Base-by-base conservation (phyloP, 345 rosid species). In the Microthlaspi erraticum region DNA sequence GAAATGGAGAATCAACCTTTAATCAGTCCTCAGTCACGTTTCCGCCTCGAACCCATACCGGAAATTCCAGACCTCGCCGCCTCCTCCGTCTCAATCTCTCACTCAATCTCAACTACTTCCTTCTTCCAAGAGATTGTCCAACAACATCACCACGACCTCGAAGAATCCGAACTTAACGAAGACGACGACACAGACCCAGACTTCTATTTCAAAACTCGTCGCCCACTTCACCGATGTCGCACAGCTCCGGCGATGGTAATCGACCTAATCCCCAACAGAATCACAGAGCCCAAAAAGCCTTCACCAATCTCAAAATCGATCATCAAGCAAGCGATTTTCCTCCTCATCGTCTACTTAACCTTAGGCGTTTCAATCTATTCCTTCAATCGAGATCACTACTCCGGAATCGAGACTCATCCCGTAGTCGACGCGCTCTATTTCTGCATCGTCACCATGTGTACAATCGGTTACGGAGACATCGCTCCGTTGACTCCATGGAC, bases 171-270 rank as follows among this genome's bases (percentile, higher is more conserved):
- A 41, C 38, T 10, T 9, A 11, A 58, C 6, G 10, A 50, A 6
- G 34, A 60, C 5, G 33, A 53, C 9, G 12, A 19, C 39, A 53
- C 26, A 26, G 68, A 67, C 49, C 54, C 41, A 12, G 64, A 67
- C 10, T 55, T 26, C 4, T 62, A 64, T 9, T 14, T 73, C 46
- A 32, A 14, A 0, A 48, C 18, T 6, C 82, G 71, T 4, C 71
- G 83, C 10, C 64, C 90, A 14, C 92, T 93, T 51, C 96, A 80
- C 56, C 79, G 98, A 10, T 84, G 78, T 58, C 84, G 73, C 60
- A 90, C 98, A 2, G 96, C 98, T 34, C 97, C 98, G 8, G 98
- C 96, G 48, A 80, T 93, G 92, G 81, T 82, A 8, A 83, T 84
- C 41, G 85, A 87, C 72, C 53, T 77, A 6, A 75, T 75, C 43